Evolutionary conservation across 202 grass and related monocot genomes (phyloP).

Genomic region (Panicum hallii): DNA sequence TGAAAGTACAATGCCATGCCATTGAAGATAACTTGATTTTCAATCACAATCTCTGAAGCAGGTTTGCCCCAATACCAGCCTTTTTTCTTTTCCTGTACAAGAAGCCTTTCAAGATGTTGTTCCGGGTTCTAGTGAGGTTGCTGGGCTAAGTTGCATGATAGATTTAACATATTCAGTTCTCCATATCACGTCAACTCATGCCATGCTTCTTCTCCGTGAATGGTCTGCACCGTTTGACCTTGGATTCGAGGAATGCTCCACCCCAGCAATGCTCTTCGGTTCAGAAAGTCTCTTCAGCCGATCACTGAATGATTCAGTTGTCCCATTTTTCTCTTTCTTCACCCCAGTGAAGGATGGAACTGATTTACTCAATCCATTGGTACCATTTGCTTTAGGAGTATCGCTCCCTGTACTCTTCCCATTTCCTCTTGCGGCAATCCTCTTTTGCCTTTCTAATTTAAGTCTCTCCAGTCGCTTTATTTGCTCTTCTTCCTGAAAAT

Average conservation of each 20-base stretch:
- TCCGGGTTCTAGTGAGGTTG: constrained; percentile 37
- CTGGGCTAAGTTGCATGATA: constrained; percentile 43
- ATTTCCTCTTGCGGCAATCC: constrained; percentile 72
- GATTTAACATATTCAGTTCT: constrained; percentile 44
- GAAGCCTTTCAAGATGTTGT: constrained; percentile 22
- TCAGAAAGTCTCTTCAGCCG: constrained; percentile 76
- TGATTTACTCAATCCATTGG: constrained; percentile 71
- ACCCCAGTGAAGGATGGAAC: constrained; percentile 65
- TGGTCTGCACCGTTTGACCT: constrained; percentile 40
- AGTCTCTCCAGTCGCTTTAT: constrained; percentile 84
- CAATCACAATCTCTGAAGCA: constrained; percentile 11
- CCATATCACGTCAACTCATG: constrained; percentile 16
- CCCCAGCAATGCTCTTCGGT: constrained; percentile 55
- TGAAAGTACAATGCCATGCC: constrained; percentile 12
- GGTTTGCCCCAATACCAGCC: background rate
- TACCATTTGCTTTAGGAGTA: constrained; percentile 50
- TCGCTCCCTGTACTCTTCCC: constrained; percentile 43
- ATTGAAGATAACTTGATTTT: constrained; percentile 1
- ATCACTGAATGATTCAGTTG: constrained; percentile 51
- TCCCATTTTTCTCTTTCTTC: constrained; percentile 72
- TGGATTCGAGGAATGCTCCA: constrained; percentile 22
- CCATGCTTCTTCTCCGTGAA: constrained; percentile 51
- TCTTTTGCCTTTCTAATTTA: constrained; percentile 94
- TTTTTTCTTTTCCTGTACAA: constrained; percentile 37
- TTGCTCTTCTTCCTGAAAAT: constrained; percentile 87